Evolutionary conservation across 1,284 basidiomycete species (phyloP).

Genomic region (Apiotrichum montevideense): DNA sequence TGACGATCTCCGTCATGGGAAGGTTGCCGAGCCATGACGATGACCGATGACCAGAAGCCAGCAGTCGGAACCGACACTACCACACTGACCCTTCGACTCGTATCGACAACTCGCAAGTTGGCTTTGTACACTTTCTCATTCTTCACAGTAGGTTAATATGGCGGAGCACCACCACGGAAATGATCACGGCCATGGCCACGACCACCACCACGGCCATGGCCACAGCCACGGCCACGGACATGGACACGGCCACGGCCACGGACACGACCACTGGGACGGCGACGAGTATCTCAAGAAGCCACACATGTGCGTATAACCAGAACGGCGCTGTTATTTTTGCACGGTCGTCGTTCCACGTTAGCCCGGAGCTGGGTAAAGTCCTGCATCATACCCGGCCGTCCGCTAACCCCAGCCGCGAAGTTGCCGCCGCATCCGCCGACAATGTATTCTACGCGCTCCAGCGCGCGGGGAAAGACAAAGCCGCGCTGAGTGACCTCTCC

Average conservation of each 20-base stretch:
- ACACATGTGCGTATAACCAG: constrained; percentile 16
- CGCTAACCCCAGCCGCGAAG: constrained; percentile 19
- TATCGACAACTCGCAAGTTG: constrained; percentile 16
- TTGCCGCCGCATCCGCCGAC: constrained; percentile 19
- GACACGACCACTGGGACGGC: constrained; percentile 25
- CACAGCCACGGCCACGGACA: constrained; percentile 3
- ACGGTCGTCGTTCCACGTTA: too few relatives aligned
- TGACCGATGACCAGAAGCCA: too few relatives aligned
- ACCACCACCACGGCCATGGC: constrained; percentile 5
- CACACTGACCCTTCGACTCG: too few relatives aligned
- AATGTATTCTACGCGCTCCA: constrained; percentile 20
- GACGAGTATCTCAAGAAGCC: constrained; percentile 28
- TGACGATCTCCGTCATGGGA: too few relatives aligned
- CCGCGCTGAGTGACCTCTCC: constrained; percentile 13
- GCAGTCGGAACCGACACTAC: too few relatives aligned
- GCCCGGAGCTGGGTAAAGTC: too few relatives aligned
- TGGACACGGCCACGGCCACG: constrained; percentile 4
- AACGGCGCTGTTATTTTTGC: too few relatives aligned
- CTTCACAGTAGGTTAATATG: too few relatives aligned
- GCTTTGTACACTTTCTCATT: too few relatives aligned
- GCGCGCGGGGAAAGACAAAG: constrained; percentile 9
- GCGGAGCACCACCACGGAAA: too few relatives aligned
- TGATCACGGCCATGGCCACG: constrained; percentile 1
- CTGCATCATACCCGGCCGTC: neutral
- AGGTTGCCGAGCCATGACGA: too few relatives aligned